Percentiles rank a stretch among this genome's conserved stretches.
Conservation (phyloP, 2,329 filamentous ascomycete genomes). For the Albifimbria verrucaria region DNA sequence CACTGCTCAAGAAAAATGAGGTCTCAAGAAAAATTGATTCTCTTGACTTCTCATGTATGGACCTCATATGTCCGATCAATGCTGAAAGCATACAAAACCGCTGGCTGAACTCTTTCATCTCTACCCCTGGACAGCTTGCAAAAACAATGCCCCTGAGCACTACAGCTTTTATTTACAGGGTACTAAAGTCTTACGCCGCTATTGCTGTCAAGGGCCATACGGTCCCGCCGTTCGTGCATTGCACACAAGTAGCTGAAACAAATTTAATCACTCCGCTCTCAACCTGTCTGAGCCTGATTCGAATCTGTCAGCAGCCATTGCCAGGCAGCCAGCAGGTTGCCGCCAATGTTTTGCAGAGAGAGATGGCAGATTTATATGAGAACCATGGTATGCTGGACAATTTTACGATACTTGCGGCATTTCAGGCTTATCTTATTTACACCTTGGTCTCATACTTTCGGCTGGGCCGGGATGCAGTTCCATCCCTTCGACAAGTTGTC, state of each 20-base stretch:
- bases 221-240: constrained; percentile 42
- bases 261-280: constrained; percentile 27
- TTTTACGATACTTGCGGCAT: constrained; percentile 34
- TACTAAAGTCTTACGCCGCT: constrained; percentile 42
- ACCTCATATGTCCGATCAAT: constrained; percentile 43
- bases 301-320: constrained; percentile 33
- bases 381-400: constrained; percentile 21
- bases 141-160: constrained; percentile 38
- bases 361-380: constrained; percentile 39
- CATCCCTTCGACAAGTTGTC: constrained; percentile 38
- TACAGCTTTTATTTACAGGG: constrained; percentile 34
- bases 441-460: constrained; percentile 45
- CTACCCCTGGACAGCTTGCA: constrained; percentile 35
- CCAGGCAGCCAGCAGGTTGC: constrained; percentile 28
- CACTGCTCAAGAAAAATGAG: not conserved
- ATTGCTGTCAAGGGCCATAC: constrained; percentile 31
- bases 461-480: constrained; percentile 15
- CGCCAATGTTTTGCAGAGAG: constrained; percentile 31
- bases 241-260: constrained; percentile 26
- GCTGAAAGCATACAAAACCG: constrained; percentile 44
- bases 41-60: constrained; percentile 30
- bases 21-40: no score
- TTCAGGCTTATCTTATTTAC: constrained; percentile 54
- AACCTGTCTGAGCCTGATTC: constrained; percentile 37
- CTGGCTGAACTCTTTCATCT: constrained; percentile 46